Evolutionary conservation across 768 basidiomycete species (phyloP).

Genomic region (Lactifluus hygrophoroides): DNA sequence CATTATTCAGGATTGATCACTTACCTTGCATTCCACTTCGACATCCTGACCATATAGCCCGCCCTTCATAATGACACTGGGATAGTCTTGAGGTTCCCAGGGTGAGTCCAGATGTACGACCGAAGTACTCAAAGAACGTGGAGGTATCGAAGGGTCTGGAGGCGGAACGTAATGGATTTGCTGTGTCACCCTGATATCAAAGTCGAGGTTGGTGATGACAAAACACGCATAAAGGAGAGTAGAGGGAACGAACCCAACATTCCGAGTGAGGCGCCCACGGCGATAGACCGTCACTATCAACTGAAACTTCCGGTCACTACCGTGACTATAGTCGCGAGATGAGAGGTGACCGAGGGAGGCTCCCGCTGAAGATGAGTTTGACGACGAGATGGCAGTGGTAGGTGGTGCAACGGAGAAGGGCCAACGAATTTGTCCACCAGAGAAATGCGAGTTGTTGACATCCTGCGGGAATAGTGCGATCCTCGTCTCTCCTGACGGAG

Average conservation of each 20-base stretch:
- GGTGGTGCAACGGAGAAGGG: slow-evolving; percentile 5
- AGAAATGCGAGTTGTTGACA: background rate
- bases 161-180: background rate
- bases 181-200: background rate
- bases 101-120: background rate
- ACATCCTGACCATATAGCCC: background rate
- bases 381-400: background rate
- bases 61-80: slow-evolving; percentile 3
- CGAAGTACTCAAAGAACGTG: too few relatives aligned
- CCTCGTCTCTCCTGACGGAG: slow-evolving; percentile 2
- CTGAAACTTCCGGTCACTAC: background rate
- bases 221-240: background rate
- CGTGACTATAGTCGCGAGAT: background rate
- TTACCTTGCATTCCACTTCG: slow-evolving; percentile 14
- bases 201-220: background rate
- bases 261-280: slow-evolving; percentile 3
- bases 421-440: slow-evolving; percentile 2
- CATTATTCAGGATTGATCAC: background rate
- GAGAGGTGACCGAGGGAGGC: background rate
- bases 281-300: slow-evolving; percentile 11
- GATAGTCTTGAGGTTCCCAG: slow-evolving; percentile 2
- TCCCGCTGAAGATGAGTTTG: background rate
- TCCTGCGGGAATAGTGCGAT: background rate
- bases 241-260: slow-evolving; percentile 6
- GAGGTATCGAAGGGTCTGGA: background rate